phyloP scores from a whole-genome alignment of 768 basidiomycete species.

The Termitomyces sp. region DNA sequence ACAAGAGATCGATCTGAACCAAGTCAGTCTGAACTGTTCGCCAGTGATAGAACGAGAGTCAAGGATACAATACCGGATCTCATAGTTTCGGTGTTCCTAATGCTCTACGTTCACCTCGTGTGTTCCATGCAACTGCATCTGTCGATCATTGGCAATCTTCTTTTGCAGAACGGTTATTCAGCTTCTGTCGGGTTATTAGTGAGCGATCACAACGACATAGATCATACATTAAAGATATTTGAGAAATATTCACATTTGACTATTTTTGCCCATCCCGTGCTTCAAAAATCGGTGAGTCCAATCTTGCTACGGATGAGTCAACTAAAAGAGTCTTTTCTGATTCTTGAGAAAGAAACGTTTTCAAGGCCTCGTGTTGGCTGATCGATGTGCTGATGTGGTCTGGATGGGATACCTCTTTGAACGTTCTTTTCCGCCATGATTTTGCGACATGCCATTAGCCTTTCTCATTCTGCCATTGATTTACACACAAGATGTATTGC shows the following conservation, averaged over 20 bases:
- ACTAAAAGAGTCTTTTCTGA: too few species aligned
- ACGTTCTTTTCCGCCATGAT: neutral
- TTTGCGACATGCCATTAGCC: neutral
- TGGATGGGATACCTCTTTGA: too few species aligned
- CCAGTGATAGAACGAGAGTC: neutral
- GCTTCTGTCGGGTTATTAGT: neutral
- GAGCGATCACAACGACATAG: neutral
- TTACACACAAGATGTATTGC: neutral
- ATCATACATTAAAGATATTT: too few species aligned
- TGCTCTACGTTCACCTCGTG: neutral
- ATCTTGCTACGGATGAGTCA: too few species aligned
- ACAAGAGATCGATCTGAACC: neutral
- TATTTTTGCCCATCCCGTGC: too few species aligned
- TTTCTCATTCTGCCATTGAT: too few species aligned
- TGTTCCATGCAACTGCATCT: neutral
- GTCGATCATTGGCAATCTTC: neutral
- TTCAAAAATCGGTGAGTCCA: too few species aligned
- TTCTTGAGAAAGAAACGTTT: neutral
- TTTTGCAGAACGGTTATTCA: neutral
- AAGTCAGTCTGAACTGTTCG: neutral
- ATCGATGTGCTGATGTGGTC: neutral
- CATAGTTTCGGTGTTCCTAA: neutral
- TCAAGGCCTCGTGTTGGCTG: neutral
- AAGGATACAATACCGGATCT: neutral
- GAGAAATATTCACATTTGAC: neutral